Evolutionary conservation across 306 rosid genomes (phyloP), one percentile per base, ranked within the genome.

Genomic region (Ormosia emarginata): DNA sequence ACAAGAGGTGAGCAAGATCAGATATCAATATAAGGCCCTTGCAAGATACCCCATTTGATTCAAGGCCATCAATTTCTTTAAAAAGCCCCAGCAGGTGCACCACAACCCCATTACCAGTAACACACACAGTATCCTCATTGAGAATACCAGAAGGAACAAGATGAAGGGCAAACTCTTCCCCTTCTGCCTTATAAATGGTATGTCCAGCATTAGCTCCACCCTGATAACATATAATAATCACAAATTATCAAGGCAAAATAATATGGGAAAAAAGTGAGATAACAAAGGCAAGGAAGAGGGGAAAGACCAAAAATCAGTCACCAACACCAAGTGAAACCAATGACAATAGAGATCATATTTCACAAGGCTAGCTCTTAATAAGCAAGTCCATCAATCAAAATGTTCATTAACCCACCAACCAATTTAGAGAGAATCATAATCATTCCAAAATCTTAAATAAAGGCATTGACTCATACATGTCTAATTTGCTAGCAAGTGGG

Each of bases 141-240:
- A 95, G 93, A 73, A 95, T 95, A 71, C 98, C 98, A 1, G 99
- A 95, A 14, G 99, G 99, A 81, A 95, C 92, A 55, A 93, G 96
- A 85, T 93, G 99, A 85, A 95, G 99, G 0, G 98, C 96, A 64
- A 95, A 95, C 86, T 93, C 93, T 83, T 93, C 92, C 71, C 99
- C 99, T 88, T 95, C 99, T 1, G 92, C 81, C 79, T 95, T 95
- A 83, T 95, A 95, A 74, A 95, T 95, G 50, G 99, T 95, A 79
- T 95, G 98, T 29, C 98, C 99, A 46, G 97, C 99, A 86, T 95
- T 95, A 62, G 98, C 97, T 71, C 99, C 98, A 74, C 99, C 99
- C 98, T 95, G 74, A 58, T 17, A 71, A 32, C 12, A 67, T 18
- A 12, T 6, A 24, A 43, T 9, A 34, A 71, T 49, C 11, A 33